Evolutionary conservation across 257 asterid genomes (phyloP), one percentile per base, ranked within the genome.

Genomic region (Nicotiana tomentosiformis): DNA sequence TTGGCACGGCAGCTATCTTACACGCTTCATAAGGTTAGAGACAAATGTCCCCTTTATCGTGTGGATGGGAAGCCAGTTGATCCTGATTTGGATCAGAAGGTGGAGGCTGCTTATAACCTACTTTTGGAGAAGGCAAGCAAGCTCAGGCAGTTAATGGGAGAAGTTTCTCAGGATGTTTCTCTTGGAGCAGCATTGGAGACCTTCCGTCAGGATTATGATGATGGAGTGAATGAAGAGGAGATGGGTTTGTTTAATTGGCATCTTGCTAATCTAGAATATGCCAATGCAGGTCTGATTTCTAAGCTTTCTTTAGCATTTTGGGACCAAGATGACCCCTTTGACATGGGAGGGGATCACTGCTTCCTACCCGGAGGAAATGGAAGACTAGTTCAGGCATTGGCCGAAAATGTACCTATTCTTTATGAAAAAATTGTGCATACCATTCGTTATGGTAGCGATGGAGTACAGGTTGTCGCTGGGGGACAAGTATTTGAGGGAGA

Each of bases 271-370:
- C 85, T 96, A 88, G 99, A 96, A 82, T 96, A 96, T 87, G 98
- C 98, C 33, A 96, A 96, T 84, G 99, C 99, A 7, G 94, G 97
- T 61, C 88, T 96, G 87, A 85, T 96, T 81, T 92, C 98, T 5
- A 92, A 86, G 84, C 97, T 96, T 83, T 96, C 99, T 64, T 91
- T 96, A 69, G 98, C 99, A 35, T 96, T 93, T 89, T 94, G 99
- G 99, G 98, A 96, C 88, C 99, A 96, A 90, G 99, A 96, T 78
- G 99, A 96, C 87, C 99, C 99, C 30, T 96, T 89, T 85, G 99
- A 96, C 84, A 94, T 96, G 99, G 99, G 99, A 82, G 99, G 98
- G 82, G 99, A 93, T 85, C 99, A 96, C 85, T 96, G 99, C 87
- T 96, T 94, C 87, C 85, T 93, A 85, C 91, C 95, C 33, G 99